A percentile compares a stretch with the other conserved stretches of the same genome.
These are phyloP conservation scores for Annona cherimola DNA, from an alignment of 164 flowering plant genomes.

Conservation along the genomic window DNA sequence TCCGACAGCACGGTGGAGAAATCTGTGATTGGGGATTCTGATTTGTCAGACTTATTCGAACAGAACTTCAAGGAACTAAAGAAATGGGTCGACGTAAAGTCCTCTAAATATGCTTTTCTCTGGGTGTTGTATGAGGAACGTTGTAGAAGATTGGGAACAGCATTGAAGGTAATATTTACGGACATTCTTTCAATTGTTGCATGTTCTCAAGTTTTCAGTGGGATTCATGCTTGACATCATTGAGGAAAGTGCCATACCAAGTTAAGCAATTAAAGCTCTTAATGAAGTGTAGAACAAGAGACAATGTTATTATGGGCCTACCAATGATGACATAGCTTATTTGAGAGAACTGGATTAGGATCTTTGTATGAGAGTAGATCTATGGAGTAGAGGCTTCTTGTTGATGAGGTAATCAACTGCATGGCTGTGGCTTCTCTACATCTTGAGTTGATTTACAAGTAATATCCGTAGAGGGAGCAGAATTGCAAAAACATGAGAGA, in stretches of 20 bases:
- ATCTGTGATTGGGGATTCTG: slow-evolving; percentile 20
- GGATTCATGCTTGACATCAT: neutral
- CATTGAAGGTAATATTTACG: slow-evolving; percentile 65
- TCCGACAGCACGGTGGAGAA: slow-evolving; percentile 16
- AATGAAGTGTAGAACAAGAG: neutral
- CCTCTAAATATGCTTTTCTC: slow-evolving; percentile 68
- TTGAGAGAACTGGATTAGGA: too few relatives aligned
- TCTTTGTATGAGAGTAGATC: too few relatives aligned
- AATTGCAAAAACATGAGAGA: too few relatives aligned
- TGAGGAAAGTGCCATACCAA: neutral
- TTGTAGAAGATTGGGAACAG: slow-evolving; percentile 63
- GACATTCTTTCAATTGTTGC: neutral
- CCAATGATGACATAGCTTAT: too few relatives aligned
- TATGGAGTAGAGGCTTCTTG: too few relatives aligned
- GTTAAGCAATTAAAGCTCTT: neutral
- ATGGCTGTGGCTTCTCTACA: too few relatives aligned
- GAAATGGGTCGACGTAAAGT: slow-evolving; percentile 86
- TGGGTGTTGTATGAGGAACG: slow-evolving; percentile 62
- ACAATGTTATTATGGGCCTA: too few relatives aligned
- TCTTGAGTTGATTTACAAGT: too few relatives aligned
- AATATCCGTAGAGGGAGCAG: too few relatives aligned
- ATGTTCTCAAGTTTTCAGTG: neutral
- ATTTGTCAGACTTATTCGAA: slow-evolving; percentile 51
- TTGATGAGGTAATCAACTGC: too few relatives aligned
- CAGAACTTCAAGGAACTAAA: slow-evolving; percentile 73